A percentile compares a stretch with the other conserved stretches of the same genome.
phyloP scores from a whole-genome alignment of 2,329 filamentous ascomycete species.

The Arthrobotrys sphaeroides region DNA sequence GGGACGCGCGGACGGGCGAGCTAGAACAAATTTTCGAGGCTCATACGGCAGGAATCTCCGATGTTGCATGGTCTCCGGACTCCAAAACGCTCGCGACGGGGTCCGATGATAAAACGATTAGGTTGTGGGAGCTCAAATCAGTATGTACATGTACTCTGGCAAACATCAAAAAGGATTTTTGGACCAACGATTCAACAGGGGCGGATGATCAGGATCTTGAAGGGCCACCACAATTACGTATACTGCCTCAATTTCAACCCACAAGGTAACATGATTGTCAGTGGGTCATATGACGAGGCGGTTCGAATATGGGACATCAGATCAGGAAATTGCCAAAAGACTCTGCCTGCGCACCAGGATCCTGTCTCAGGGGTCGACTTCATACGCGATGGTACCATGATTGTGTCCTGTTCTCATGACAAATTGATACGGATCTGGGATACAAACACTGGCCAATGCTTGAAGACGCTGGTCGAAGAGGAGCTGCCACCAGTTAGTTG shows the following conservation, averaged over 20 bases:
- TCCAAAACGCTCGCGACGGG: conserved; percentile 87
- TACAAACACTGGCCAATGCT: conserved; percentile 90
- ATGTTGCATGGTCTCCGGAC: conserved; percentile 93
- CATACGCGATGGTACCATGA: conserved; percentile 87
- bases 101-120: conserved; percentile 94
- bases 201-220: conserved; percentile 63
- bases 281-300: conserved; percentile 95
- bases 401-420: conserved; percentile 90
- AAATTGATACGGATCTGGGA: conserved; percentile 96
- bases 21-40: conserved; percentile 90
- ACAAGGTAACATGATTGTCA: conserved; percentile 95
- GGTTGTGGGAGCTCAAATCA: conserved; percentile 80
- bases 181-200: conserved; percentile 42
- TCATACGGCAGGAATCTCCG: conserved; percentile 90
- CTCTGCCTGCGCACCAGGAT: conserved; percentile 91
- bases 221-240: conserved; percentile 95
- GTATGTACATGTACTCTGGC: conserved; percentile 58
- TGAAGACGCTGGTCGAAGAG: conserved; percentile 94
- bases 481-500: conserved; percentile 90
- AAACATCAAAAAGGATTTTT: not conserved
- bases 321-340: conserved; percentile 85
- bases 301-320: conserved; percentile 97
- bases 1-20: conserved; percentile 79
- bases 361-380: conserved; percentile 95
- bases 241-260: conserved; percentile 95